Evolutionary conservation across 352 stramenopile species (phyloP).

Genomic region (Lagenidium giganteum): DNA sequence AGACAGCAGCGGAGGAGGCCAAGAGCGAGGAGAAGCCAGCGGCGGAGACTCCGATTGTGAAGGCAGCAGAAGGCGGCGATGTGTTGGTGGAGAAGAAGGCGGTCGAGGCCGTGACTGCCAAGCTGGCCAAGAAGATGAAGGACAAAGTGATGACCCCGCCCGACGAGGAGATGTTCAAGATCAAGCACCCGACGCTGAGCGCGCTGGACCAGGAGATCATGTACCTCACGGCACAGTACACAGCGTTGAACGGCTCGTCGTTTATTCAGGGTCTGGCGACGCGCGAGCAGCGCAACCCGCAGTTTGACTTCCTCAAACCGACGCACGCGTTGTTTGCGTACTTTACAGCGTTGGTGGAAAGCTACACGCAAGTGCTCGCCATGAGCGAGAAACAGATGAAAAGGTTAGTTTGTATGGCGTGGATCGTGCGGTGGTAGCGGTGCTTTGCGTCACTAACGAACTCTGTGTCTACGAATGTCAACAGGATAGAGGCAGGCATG

Average conservation of each 20-base stretch:
- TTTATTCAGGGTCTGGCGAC: conserved; percentile 94
- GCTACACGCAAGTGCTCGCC: conserved; percentile 89
- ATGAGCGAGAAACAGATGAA: conserved; percentile 70
- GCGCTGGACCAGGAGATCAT: conserved; percentile 96
- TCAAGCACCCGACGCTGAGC: conserved; percentile 88
- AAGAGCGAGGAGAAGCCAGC: conserved; percentile 25
- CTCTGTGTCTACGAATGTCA: background rate
- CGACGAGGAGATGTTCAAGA: conserved; percentile 67
- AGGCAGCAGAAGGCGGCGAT: conserved; percentile 25
- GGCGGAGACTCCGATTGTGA: conserved; percentile 17
- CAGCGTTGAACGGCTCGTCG: conserved; percentile 90
- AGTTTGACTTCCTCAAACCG: conserved; percentile 98
- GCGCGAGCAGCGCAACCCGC: conserved; percentile 95
- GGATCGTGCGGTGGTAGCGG: background rate
- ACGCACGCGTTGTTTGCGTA: conserved; percentile 97
- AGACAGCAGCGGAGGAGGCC: conserved; percentile 15
- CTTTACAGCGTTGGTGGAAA: conserved; percentile 97
- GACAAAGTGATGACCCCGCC: conserved; percentile 72
- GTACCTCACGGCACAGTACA: conserved; percentile 98
- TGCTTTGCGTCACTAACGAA: background rate
- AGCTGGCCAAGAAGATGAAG: conserved; percentile 91
- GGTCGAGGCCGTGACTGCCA: conserved; percentile 73
- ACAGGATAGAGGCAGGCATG: conserved; percentile 62
- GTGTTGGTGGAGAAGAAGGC: conserved; percentile 84
- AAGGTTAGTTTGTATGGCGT: conserved; percentile 22